These are phyloP conservation scores for Sporothrix inflata DNA, from an alignment of 2,329 filamentous ascomycete genomes.

Conservation along the genomic window DNA sequence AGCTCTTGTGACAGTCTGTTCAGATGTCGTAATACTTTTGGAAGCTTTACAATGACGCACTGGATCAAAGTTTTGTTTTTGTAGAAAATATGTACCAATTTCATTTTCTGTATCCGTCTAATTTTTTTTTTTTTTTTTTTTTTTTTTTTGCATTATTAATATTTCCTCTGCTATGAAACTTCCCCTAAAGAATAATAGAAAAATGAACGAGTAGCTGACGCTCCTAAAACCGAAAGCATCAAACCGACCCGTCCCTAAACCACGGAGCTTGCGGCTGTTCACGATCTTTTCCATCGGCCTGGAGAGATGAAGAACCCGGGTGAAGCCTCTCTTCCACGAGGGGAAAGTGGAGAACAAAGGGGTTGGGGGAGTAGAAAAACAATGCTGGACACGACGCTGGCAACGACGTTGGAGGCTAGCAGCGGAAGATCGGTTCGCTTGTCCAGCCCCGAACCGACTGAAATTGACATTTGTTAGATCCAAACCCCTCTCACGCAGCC, in stretches of 20 bases:
- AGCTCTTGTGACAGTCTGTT: background rate
- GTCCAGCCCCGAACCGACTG: background rate
- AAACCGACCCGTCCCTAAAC: conserved; percentile 1
- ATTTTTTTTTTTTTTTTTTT: background rate
- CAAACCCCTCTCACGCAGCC: too few relatives aligned
- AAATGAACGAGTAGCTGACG: background rate
- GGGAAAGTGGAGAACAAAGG: background rate
- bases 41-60: too few relatives aligned
- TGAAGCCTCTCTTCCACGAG: background rate
- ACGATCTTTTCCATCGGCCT: background rate
- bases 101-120: background rate
- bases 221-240: background rate
- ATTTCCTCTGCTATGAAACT: background rate
- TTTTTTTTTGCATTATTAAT: background rate
- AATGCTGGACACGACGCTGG: background rate
- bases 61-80: too few relatives aligned
- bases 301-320: background rate
- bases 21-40: too few relatives aligned
- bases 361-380: background rate
- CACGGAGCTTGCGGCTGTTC: background rate
- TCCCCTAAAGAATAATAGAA: background rate
- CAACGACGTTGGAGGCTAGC: background rate
- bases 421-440: conserved; percentile 5
- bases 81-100: background rate
- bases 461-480: background rate